These are phyloP conservation scores for Thermothelomyces thermophilus DNA, from an alignment of 2,329 filamentous ascomycete genomes.

Conservation along the genomic window DNA sequence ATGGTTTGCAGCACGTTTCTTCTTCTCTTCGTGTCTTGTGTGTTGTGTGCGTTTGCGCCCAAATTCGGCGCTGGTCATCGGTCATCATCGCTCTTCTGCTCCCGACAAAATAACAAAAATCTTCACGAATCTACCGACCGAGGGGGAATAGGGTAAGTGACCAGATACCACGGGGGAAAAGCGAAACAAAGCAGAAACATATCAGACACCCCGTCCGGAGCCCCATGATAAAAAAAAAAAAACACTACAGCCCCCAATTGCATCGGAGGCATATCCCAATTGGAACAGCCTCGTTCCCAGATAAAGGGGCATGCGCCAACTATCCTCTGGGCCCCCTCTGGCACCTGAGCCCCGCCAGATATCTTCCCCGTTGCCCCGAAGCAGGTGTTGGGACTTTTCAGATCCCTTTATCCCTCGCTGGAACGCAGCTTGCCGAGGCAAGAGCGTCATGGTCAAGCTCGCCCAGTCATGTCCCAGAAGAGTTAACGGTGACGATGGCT, in stretches of 20 bases:
- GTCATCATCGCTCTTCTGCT: slow-evolving; percentile 8
- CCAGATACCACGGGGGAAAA: slow-evolving; percentile 5
- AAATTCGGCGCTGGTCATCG: neutral
- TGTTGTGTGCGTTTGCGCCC: slow-evolving; percentile 1
- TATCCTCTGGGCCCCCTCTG: neutral
- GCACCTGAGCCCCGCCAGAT: neutral
- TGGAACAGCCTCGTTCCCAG: neutral
- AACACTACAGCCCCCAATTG: neutral
- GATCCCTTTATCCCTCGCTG: neutral
- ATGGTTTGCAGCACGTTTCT: neutral
- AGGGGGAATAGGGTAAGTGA: slow-evolving; percentile 12
- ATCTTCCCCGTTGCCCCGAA: neutral
- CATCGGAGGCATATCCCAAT: neutral
- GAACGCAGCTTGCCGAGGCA: neutral
- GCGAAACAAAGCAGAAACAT: slow-evolving; percentile 2
- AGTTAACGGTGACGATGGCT: neutral
- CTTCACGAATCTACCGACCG: slow-evolving; percentile 14
- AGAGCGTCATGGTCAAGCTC: neutral
- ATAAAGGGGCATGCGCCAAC: neutral
- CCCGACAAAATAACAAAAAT: slow-evolving; percentile 5
- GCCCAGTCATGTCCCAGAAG: neutral
- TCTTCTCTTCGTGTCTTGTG: neutral
- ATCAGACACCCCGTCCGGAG: neutral
- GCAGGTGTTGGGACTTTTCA: neutral
- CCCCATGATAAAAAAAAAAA: neutral